Base-by-base conservation (phyloP, 176 grass and related monocot species). In the Saccharum spontaneum region DNA sequence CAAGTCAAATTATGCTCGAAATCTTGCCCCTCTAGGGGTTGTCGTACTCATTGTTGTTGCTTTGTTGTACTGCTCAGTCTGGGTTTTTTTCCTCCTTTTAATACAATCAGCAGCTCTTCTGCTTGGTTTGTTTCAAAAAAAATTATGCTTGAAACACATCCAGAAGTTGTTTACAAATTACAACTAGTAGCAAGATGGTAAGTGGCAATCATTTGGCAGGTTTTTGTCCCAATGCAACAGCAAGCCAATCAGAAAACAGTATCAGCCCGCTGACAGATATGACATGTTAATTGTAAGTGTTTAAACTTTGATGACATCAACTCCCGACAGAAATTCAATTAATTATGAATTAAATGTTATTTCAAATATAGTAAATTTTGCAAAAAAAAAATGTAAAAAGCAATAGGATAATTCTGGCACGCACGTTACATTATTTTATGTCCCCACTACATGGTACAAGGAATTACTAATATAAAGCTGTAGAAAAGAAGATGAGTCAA, bases 271-370 rank as follows among this genome's bases (percentile, higher is more conserved):
- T 68, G 20, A 33, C 26, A 74, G 28, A 28, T 50, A 31, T 4
- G 4, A 11, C 16, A 52, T 75, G 26, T 75, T 54, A 22, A 36
- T 22, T 64, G 8, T 26, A 52, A 28, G 12, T 79, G 65, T 66
- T 85, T 62, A 76, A 79, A 64, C 15, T 71, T 70, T 50, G 15
- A 80, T 81, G 44, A 18, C 8, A 64, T 64, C 63, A 86, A 63
- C 22, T 80, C 40, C 17, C 55, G 65, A 16, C 33, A 63, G 77
- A 20, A 28, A n/a, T 50, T 9, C 23, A 45, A 66, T 75, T 49
- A 75, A 66, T 36, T 13, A 37, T 50, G 30, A 83, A 48, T 36
- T 24, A 64, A 64, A 66, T 23, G 30, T 33, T 48, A 75, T 41
- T 48, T 64, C 17, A 83, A 62, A 72, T 24, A 60, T 2, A 60